phyloP scores from a whole-genome alignment of 257 asterid species.

The Fraxinus americana region DNA sequence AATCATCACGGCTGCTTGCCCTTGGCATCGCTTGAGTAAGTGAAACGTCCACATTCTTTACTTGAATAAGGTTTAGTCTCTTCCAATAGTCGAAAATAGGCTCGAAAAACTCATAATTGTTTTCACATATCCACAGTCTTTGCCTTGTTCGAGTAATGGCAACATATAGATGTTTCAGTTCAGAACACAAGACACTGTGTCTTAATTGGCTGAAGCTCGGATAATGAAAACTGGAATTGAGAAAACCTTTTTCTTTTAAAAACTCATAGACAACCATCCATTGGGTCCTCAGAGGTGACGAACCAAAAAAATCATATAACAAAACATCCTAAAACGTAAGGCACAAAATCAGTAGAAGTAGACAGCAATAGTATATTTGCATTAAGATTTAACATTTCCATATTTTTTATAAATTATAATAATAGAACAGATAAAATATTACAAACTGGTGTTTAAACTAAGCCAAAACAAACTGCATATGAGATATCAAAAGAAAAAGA shows the following conservation, averaged over 20 bases:
- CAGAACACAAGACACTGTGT: conserved; percentile 65
- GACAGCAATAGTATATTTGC: not conserved
- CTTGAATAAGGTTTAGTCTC: conserved; percentile 55
- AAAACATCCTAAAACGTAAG: conserved; percentile 55
- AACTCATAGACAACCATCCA: conserved; percentile 71
- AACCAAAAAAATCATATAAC: conserved; percentile 62
- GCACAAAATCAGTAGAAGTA: not conserved
- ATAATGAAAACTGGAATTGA: conserved; percentile 38
- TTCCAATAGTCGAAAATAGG: conserved; percentile 74
- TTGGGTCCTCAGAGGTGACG: conserved; percentile 61
- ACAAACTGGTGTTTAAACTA: not conserved
- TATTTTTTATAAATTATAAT: too few relatives aligned
- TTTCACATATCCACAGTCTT: conserved; percentile 73
- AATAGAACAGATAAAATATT: too few relatives aligned
- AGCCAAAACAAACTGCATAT: not conserved
- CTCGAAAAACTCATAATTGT: conserved; percentile 43
- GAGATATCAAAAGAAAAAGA: not conserved
- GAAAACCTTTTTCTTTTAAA: conserved; percentile 45
- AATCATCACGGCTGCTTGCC: conserved; percentile 69
- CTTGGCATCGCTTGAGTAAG: conserved; percentile 62
- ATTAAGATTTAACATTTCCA: not conserved
- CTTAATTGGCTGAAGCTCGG: conserved; percentile 50
- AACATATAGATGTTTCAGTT: conserved; percentile 65
- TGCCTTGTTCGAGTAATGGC: conserved; percentile 74
- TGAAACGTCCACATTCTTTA: conserved; percentile 49